Evolutionary conservation across 257 asterid genomes (phyloP), one percentile per base, ranked within the genome.

Genomic region (Eucommia ulmoides): DNA sequence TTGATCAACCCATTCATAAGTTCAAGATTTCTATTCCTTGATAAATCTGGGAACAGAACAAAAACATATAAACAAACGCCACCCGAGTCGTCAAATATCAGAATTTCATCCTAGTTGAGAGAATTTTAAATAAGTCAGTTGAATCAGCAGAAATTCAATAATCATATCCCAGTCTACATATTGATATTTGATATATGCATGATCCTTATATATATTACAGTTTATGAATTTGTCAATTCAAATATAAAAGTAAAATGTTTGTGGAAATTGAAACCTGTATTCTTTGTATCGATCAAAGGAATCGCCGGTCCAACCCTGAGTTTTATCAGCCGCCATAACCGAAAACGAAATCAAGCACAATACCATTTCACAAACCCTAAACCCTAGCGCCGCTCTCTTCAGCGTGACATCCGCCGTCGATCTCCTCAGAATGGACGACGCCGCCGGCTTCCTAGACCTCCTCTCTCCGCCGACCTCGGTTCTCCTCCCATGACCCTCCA

Each of bases 301-400:
- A 64, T 89, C 98, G n/a, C 98, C 96, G 56, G 80, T 78, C 98
- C 98, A 89, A 1, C 98, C 98, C 42, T 75, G 74, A 45, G 96
- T 89, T 62, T 65, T 89, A 67, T 89, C 88, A 10, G 98, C 84
- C 18, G 96, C 96, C 98, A 89, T 89, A 26, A 89, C 88, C 0
- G 96, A 82, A 54, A 89, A 85, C 1, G 98, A 81, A 58, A 80
- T 52, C 81, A 82, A 67, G 45, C 96, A 85, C 41, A 61, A 62
- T 18, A 80, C 60, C 53, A 72, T 68, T 61, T 80, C 91, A 57
- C 79, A 71, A 12, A 89, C 56, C 63, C 98, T 78, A 49, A 89
- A 49, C 67, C 63, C 74, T 72, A 89, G 45, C 7, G 80, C 93
- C 44, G 74, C 61, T 51, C 58, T 82, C 45, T 46, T 77, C 71